Evolutionary conservation across 306 rosid genomes (phyloP).

Genomic region (Trifolium dubium): DNA sequence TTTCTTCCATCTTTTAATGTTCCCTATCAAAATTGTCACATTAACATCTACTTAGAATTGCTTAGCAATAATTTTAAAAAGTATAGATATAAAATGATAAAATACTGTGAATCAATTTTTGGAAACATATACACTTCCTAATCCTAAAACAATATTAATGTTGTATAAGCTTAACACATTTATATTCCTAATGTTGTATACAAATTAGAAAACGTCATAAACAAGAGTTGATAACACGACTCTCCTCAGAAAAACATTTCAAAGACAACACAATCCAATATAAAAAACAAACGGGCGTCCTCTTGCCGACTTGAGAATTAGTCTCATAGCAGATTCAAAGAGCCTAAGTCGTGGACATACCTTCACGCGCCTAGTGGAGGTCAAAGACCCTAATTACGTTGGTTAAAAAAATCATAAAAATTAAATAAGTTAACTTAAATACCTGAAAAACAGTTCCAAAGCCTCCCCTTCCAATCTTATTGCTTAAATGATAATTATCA

Average conservation of each 20-base stretch:
- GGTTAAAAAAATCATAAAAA: too few relatives aligned
- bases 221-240: too few relatives aligned
- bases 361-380: too few relatives aligned
- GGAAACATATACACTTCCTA: slow-evolving; percentile 17
- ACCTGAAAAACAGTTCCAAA: slow-evolving; percentile 95
- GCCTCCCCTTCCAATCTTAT: slow-evolving; percentile 90
- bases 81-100: slow-evolving; percentile 1
- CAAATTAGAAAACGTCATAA: not conserved
- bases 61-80: not conserved
- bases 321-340: too few relatives aligned
- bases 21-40: slow-evolving; percentile 65
- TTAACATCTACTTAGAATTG: slow-evolving; percentile 16
- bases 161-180: not conserved
- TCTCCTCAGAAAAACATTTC: too few relatives aligned
- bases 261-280: too few relatives aligned
- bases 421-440: slow-evolving; percentile 26
- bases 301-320: too few relatives aligned
- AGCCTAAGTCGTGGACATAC: too few relatives aligned
- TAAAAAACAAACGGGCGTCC: too few relatives aligned
- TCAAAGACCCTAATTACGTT: too few relatives aligned
- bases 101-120: slow-evolving; percentile 28
- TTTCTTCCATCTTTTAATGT: slow-evolving; percentile 61
- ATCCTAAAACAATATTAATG: not conserved
- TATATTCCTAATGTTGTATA: not conserved
- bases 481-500: slow-evolving; percentile 63